phyloP scores from a whole-genome alignment of 306 rosid genomes.

The Castanospermum australe region DNA sequence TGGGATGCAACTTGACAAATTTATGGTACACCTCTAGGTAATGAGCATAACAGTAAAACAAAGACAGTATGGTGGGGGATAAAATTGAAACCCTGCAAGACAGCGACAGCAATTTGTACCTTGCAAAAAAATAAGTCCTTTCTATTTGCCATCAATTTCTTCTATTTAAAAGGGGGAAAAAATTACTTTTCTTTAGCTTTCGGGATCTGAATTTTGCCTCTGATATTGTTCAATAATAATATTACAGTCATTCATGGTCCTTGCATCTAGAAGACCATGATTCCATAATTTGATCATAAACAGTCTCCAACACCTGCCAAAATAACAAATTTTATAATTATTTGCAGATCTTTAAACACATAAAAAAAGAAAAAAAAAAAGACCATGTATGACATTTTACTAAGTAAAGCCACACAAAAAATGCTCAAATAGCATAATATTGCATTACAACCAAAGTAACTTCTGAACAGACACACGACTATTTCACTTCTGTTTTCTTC shows the following conservation, averaged over 20 bases:
- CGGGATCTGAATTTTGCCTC: conserved; percentile 39
- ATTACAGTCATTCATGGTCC: conserved; percentile 71
- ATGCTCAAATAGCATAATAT: not conserved
- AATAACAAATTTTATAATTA: not conserved
- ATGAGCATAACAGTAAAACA: not conserved
- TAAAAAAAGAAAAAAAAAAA: not conserved
- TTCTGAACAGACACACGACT: not conserved
- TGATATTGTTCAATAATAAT: conserved; percentile 52
- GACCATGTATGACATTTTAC: not conserved
- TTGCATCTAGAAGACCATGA: conserved; percentile 83
- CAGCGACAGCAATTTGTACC: not conserved
- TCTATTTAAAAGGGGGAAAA: not conserved
- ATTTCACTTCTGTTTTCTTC: no score
- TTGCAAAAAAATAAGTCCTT: not conserved
- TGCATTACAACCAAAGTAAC: not conserved
- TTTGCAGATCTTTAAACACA: not conserved
- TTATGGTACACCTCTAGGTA: not conserved
- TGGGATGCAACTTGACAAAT: not conserved
- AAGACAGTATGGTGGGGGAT: not conserved
- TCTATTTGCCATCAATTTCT: not conserved
- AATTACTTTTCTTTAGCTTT: conserved; percentile 20
- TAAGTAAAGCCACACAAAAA: not conserved
- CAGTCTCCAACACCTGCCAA: conserved; percentile 81
- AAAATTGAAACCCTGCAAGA: not conserved
- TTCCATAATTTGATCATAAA: conserved; percentile 83